Evolutionary conservation across 345 rosid genomes (phyloP), one percentile per base, ranked within the genome.

Genomic region (Ceriops zippeliana): DNA sequence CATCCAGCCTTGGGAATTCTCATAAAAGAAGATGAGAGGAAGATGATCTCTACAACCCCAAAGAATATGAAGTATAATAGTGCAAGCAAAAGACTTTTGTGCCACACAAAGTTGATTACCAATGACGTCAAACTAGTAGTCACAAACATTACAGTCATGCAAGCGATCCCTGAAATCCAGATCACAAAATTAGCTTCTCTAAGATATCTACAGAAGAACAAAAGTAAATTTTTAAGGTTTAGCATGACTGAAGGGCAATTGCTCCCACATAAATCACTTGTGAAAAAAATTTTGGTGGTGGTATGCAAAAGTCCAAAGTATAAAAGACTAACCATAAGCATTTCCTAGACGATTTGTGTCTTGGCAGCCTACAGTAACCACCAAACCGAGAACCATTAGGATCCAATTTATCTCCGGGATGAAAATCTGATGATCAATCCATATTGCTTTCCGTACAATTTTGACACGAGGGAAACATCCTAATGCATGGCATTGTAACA

Each of bases 351-450:
- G 87, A 63, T 73, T 83, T 38, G 83, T 80, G 84, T 85, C 86
- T 67, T 59, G 87, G 78, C 82, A 87, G 65, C 90, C 85, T 63
- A 85, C 56, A 17, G 86, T 86, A 65, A 91, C 86, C 32, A 86
- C 80, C 68, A 90, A 84, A 68, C 93, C 80, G 72, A 95, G 90
- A 83, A 91, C 73, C 97, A 95, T 85, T 54, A 88, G 93, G 60
- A 86, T 83, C 99, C 99, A 95, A 65, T 95, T 95, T 70, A 95
- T 86, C 89, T 91, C 98, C 7, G 98, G 99, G 73, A 95, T 87
- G 83, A 84, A 91, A 70, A 89, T 87, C 74, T 90, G 96, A 69
- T 92, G 90, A 78, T 69, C 85, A 63, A 82, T 70, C 96, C 97
- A 95, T 76, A 86, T 86, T 65, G 90, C 79, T 77, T 89, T 88